A percentile compares a stretch with the other conserved stretches of the same genome.
Conservation (phyloP, 2,329 filamentous ascomycete genomes). For the Fusarium sp. region DNA sequence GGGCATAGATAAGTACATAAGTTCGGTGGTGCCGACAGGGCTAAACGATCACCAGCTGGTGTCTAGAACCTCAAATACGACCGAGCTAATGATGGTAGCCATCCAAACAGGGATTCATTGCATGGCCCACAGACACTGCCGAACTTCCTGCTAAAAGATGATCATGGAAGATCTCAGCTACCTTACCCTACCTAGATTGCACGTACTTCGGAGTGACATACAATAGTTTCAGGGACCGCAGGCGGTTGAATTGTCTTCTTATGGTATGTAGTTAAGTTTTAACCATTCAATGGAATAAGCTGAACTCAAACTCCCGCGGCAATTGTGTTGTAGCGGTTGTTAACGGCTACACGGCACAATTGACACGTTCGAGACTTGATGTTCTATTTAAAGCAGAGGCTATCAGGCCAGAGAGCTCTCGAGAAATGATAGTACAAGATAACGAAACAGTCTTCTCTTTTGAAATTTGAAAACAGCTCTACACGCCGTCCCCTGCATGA, state of each 20-base stretch:
- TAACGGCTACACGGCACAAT: neutral
- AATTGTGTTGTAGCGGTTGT: neutral
- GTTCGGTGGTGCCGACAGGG: conserved; percentile 7
- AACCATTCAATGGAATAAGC: neutral
- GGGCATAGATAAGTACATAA: neutral
- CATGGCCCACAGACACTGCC: neutral
- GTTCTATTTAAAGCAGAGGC: neutral
- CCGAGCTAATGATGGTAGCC: neutral
- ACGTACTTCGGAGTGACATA: neutral
- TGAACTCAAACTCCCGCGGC: neutral
- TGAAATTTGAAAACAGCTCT: neutral
- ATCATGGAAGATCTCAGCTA: neutral
- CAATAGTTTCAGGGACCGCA: neutral
- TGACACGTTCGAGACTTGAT: too few relatives aligned
- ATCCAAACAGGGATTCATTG: neutral
- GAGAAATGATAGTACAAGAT: neutral
- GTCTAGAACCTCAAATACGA: conserved; percentile 1
- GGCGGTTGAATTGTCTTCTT: neutral
- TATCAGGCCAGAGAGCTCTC: too few relatives aligned
- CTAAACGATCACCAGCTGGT: neutral
- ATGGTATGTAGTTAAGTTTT: neutral
- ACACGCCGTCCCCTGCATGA: fast-evolving
- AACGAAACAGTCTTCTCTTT: neutral
- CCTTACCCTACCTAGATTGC: neutral
- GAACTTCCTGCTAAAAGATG: neutral